Percentiles rank a stretch among this genome's conserved stretches.
phyloP scores from a whole-genome alignment of 768 basidiomycete species.

The Hygrophoropsis aurantiaca region DNA sequence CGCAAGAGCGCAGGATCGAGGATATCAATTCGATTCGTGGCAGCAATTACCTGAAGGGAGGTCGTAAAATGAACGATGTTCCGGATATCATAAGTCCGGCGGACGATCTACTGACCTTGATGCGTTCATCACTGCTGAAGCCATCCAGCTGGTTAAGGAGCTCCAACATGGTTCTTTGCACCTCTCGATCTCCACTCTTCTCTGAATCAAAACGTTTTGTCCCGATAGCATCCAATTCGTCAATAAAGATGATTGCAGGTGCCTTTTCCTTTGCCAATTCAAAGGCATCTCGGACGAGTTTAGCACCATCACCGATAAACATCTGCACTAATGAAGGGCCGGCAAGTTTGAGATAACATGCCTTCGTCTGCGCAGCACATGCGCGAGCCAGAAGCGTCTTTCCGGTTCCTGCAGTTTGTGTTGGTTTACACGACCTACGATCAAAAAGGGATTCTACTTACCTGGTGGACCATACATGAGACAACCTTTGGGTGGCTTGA shows the following conservation, averaged over 20 bases:
- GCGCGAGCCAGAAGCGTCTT: constrained; percentile 98
- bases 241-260: constrained; percentile 98
- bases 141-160: constrained; percentile 97
- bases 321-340: constrained; percentile 98
- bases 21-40: constrained; percentile 98
- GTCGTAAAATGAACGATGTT: constrained; percentile 10
- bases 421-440: constrained; percentile 2
- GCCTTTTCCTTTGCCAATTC: constrained; percentile 98
- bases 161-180: constrained; percentile 99
- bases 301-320: constrained; percentile 99
- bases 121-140: constrained; percentile 94
- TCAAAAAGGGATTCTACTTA: constrained; percentile 27
- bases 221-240: constrained; percentile 97
- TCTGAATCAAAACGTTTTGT: constrained; percentile 99
- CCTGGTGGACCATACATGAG: constrained; percentile 99
- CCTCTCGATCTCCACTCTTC: constrained; percentile 98
- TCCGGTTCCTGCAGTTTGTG: constrained; percentile 66
- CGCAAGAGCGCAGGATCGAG: constrained; percentile 98
- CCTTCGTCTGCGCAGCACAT: constrained; percentile 96
- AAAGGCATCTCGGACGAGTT: constrained; percentile 97
- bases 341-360: constrained; percentile 96
- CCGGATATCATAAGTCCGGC: background rate
- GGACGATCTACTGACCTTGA: constrained; percentile 64
- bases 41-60: constrained; percentile 84
- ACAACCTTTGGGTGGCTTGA: constrained; percentile 96